Conservation (phyloP, 257 asterid genomes). For the Solanum sitiens region DNA sequence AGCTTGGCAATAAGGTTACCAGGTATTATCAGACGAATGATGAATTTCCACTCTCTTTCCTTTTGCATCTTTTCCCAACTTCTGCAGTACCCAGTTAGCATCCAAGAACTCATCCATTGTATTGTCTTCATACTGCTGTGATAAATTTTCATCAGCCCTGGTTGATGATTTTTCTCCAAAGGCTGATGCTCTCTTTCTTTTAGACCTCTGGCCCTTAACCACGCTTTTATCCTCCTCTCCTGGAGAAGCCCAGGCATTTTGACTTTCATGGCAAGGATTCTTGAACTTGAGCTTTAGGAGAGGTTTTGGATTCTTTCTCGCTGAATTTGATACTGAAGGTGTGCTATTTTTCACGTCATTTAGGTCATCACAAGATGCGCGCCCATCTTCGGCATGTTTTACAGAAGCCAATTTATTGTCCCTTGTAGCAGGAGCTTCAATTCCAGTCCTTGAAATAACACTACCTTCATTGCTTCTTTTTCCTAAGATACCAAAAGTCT, state of each 20-base stretch:
- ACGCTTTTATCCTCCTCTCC: conserved; percentile 56
- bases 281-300: conserved; percentile 70
- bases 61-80: conserved; percentile 90
- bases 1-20: conserved; percentile 36
- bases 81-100: conserved; percentile 96
- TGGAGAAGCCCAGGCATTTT: conserved; percentile 29
- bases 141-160: conserved; percentile 36
- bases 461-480: conserved; percentile 37
- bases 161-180: conserved; percentile 17
- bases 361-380: conserved; percentile 23
- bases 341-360: conserved; percentile 27
- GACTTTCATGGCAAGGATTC: conserved; percentile 50
- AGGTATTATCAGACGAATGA: conserved; percentile 65
- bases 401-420: conserved; percentile 26
- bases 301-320: conserved; percentile 52
- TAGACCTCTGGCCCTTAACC: conserved; percentile 88
- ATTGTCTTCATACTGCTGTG: conserved; percentile 38
- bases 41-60: conserved; percentile 96
- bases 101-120: conserved; percentile 68
- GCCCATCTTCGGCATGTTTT: conserved; percentile 20
- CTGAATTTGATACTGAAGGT: conserved; percentile 22
- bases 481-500: conserved; percentile 29
- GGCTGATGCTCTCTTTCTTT: conserved; percentile 60
- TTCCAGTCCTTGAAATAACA: conserved; percentile 21
- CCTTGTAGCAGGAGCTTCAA: conserved; percentile 30